Percentiles rank a stretch among this genome's conserved stretches.
These are phyloP conservation scores for Kitagawia praeruptora DNA, from an alignment of 129 eudicot species.

Conservation along the genomic window DNA sequence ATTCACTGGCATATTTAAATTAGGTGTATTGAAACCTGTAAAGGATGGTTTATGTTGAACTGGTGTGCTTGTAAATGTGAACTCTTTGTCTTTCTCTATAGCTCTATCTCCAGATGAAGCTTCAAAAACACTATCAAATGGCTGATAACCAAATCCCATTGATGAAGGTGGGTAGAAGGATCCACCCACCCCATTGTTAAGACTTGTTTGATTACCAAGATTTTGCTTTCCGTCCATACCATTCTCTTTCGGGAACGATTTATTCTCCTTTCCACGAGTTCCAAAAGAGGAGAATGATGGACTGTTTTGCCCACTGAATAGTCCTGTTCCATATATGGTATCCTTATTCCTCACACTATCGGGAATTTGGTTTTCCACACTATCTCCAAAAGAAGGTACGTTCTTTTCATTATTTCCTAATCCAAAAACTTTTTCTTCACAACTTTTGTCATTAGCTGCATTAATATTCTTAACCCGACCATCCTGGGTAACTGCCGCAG, in stretches of 20 bases:
- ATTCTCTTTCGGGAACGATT: conserved; percentile 14
- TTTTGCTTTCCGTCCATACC: conserved; percentile 17
- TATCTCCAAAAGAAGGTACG: conserved; percentile 9
- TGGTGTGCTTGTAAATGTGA: conserved; percentile 23
- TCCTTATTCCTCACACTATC: neutral
- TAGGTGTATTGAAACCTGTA: conserved; percentile 36
- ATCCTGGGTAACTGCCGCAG: neutral
- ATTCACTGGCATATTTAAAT: conserved; percentile 30
- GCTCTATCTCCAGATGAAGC: conserved; percentile 17
- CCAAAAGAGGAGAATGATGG: conserved; percentile 1
- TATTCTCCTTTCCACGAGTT: conserved; percentile 22
- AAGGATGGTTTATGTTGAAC: conserved; percentile 21
- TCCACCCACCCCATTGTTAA: conserved; percentile 14
- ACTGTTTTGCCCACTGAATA: conserved; percentile 5
- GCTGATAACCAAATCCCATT: conserved; percentile 21
- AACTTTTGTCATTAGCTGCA: neutral
- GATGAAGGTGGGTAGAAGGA: conserved; percentile 17
- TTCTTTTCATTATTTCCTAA: conserved; percentile 25
- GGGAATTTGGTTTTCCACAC: neutral
- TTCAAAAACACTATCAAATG: conserved; percentile 18
- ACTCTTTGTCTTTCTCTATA: conserved; percentile 27
- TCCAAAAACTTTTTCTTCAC: conserved; percentile 19
- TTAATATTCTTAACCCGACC: conserved; percentile 11
- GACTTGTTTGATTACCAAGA: conserved; percentile 13
- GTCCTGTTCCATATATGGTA: neutral